Evolutionary conservation across 805 yeast species (phyloP).

Genomic region (Scheffersomyces ergatensis): DNA sequence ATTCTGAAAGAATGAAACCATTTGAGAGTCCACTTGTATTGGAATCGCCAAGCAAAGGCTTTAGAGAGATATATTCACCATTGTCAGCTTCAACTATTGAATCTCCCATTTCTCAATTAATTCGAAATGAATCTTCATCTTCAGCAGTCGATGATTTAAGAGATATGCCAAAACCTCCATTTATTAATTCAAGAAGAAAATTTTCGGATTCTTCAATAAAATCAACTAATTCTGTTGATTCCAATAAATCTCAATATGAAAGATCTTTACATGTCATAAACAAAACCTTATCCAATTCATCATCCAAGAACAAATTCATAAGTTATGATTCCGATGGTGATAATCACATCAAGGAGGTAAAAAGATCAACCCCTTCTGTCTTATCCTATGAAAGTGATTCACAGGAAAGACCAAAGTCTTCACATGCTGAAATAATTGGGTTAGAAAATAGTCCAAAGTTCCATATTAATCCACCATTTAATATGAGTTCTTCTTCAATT

Average conservation of each 20-base stretch:
- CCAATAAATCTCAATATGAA: conserved; percentile 10
- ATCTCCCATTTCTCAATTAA: conserved; percentile 10
- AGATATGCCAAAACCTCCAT: background rate
- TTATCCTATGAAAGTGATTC: conserved; percentile 1
- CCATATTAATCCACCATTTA: background rate
- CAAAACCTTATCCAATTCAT: conserved; percentile 8
- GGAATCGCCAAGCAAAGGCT: background rate
- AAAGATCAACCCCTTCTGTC: conserved; percentile 3
- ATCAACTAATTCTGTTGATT: conserved; percentile 6
- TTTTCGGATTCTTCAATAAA: conserved; percentile 12
- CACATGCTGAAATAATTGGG: conserved; percentile 14
- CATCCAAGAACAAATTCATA: conserved; percentile 1
- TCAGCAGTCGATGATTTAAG: background rate
- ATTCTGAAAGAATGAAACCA: conserved; percentile 1
- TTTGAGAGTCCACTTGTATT: background rate
- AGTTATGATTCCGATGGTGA: background rate
- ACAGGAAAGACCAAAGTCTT: conserved; percentile 18
- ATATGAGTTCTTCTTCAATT: background rate
- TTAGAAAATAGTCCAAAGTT: background rate
- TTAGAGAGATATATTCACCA: conserved; percentile 2
- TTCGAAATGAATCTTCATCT: background rate
- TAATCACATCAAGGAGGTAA: conserved; percentile 8
- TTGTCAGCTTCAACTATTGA: conserved; percentile 2
- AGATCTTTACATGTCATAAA: conserved; percentile 11
- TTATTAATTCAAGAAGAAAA: conserved; percentile 1